Evolutionary conservation across 352 stramenopile genomes (phyloP), one percentile per base, ranked within the genome.

Genomic region (Phytophthora foliorum): DNA sequence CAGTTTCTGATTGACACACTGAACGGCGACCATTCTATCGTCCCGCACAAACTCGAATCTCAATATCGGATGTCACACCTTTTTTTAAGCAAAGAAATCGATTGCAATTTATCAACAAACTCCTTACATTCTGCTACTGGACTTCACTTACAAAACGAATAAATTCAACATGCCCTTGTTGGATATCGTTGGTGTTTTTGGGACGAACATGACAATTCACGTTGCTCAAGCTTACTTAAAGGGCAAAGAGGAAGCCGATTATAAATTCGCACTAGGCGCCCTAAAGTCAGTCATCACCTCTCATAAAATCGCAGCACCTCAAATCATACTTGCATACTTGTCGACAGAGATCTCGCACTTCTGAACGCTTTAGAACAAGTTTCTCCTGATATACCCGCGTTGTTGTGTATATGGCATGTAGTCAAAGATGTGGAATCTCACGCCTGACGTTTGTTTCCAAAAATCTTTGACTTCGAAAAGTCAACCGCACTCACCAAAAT

Each of bases 161-260:
- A 9, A 16, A 4, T 77, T 63, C 25, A 38, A 46, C 0, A 63
- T 73, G 31, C 57, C 46, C 1, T n/a, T 73, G 17, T 19, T 77
- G 39, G 64, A 77, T 49, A 63, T 72, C 1, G 45, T 63, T 3
- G 42, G 51, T 3, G 16, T 63, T n/a, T 50, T 21, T 0, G 64
- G 58, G 8, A 70, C 67, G 56, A 62, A 73, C 34, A 65, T 46
- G 5, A 74, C 69, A 6, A 49, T 74, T 4, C 71, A 67, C 24
- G 19, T 78, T 10, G 57, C 51, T 5, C 60, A 75, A 24, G 19
- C 27, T 3, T 72, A 63, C 9, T 13, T 78, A 1, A n/a, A 9
- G n/a, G 57, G 45, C 22, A 41, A 78, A 31, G 41, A 29, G 16
- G 17, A 48, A 1, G 10, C 38, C 0, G 50, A 74, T 19, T 77